phyloP scores from a whole-genome alignment of 305 asterid genomes.

The Fraxinus nigra region DNA sequence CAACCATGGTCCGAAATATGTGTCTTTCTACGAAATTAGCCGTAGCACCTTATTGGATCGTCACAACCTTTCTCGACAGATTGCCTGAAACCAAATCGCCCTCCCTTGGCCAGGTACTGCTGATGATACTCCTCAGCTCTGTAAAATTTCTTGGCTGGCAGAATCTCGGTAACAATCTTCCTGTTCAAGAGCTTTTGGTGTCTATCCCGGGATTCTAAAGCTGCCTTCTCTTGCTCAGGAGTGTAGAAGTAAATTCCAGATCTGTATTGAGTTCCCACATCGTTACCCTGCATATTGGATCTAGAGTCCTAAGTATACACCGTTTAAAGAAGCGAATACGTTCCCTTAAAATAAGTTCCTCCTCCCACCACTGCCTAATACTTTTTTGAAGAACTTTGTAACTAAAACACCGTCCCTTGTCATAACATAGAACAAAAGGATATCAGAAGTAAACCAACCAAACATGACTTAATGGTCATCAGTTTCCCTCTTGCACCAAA shows the following conservation, averaged over 20 bases:
- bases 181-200: slow-evolving; percentile 70
- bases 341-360: no score
- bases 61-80: slow-evolving; percentile 75
- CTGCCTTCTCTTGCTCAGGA: slow-evolving; percentile 88
- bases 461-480: no score
- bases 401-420: neutral
- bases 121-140: slow-evolving; percentile 94
- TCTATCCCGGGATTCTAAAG: slow-evolving; percentile 61
- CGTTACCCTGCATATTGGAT: slow-evolving; percentile 66
- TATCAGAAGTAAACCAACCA: no score
- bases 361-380: no score
- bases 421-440: neutral
- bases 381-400: neutral
- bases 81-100: slow-evolving; percentile 75
- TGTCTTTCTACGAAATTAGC: slow-evolving; percentile 26
- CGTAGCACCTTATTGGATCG: slow-evolving; percentile 91
- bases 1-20: neutral
- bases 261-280: slow-evolving; percentile 86
- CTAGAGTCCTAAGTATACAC: neutral
- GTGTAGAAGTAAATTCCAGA: slow-evolving; percentile 87
- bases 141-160: slow-evolving; percentile 92
- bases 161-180: slow-evolving; percentile 70
- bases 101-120: slow-evolving; percentile 93
- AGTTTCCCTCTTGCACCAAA: no score
- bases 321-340: neutral